phyloP scores from a whole-genome alignment of 805 yeast species.

The Kregervanrija fluxuum region DNA sequence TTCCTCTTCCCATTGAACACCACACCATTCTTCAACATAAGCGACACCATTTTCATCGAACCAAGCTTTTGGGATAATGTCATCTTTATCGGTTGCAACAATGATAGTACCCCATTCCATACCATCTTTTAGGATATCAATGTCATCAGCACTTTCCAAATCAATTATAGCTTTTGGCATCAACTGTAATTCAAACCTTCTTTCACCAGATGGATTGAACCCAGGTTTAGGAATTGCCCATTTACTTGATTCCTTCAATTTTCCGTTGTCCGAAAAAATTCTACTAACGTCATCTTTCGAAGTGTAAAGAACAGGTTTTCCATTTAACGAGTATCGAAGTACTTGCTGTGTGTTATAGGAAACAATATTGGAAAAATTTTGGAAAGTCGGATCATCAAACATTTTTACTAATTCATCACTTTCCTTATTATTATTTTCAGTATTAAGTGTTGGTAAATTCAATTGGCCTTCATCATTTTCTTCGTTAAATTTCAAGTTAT shows the following conservation, averaged over 20 bases:
- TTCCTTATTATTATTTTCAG: slow-evolving; percentile 19
- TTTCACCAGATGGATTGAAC: slow-evolving; percentile 48
- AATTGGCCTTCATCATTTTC: slow-evolving; percentile 9
- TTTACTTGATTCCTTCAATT: slow-evolving; percentile 13
- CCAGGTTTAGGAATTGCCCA: slow-evolving; percentile 49
- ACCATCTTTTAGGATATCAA: slow-evolving; percentile 50
- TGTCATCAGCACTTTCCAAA: slow-evolving; percentile 44
- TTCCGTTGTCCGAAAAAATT: slow-evolving; percentile 27
- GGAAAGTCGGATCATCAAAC: slow-evolving; percentile 72
- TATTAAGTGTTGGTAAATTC: slow-evolving; percentile 13
- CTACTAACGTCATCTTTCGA: slow-evolving; percentile 49
- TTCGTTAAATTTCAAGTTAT: slow-evolving; percentile 16
- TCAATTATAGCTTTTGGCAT: slow-evolving; percentile 92
- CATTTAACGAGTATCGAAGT: slow-evolving; percentile 74
- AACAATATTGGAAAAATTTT: slow-evolving; percentile 65
- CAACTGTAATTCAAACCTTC: slow-evolving; percentile 79
- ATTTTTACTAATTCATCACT: slow-evolving; percentile 43
- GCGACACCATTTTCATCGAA: slow-evolving; percentile 15
- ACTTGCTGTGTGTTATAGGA: slow-evolving; percentile 84
- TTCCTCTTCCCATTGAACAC: slow-evolving; percentile 22
- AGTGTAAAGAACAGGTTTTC: slow-evolving; percentile 69
- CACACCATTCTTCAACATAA: slow-evolving; percentile 22
- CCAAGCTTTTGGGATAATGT: slow-evolving; percentile 10
- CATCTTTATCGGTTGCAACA: slow-evolving; percentile 48
- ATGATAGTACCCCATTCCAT: slow-evolving; percentile 98